Evolutionary conservation across 1,284 basidiomycete species (phyloP).

Genomic region (Cutaneotrichosporon sp.): DNA sequence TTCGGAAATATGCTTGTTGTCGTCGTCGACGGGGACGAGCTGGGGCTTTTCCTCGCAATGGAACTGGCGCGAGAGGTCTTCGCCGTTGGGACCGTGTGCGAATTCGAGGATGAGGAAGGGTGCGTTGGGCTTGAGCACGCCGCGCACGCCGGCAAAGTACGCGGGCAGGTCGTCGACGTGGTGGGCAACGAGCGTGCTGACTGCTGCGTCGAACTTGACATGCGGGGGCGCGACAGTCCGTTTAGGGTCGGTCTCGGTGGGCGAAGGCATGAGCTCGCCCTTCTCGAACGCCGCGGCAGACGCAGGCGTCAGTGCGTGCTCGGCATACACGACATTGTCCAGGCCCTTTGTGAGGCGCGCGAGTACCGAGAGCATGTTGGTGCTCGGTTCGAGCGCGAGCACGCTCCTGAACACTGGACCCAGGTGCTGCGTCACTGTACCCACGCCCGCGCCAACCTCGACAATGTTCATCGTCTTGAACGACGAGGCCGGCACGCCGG

Average conservation of each 20-base stretch:
- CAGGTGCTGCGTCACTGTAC: constrained; percentile 33
- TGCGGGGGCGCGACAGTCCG: constrained; percentile 20
- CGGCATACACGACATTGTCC: constrained; percentile 11
- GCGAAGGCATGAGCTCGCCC: constrained; percentile 16
- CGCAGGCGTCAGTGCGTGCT: constrained; percentile 21
- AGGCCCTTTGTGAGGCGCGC: constrained; percentile 2
- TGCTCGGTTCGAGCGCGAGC: constrained; percentile 33
- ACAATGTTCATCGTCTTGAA: constrained; percentile 20
- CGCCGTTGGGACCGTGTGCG: constrained; percentile 1
- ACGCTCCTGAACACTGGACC: constrained; percentile 22
- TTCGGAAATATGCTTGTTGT: constrained; percentile 1
- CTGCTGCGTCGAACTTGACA: constrained; percentile 26
- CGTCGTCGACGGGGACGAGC: constrained; percentile 5
- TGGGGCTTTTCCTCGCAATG: constrained; percentile 4
- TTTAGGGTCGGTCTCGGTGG: constrained; percentile 16
- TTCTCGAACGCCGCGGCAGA: constrained; percentile 10
- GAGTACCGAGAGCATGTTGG: constrained; percentile 31
- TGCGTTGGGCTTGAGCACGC: constrained; percentile 15
- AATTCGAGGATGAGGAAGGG: constrained; percentile 15
- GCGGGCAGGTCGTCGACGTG: constrained; percentile 24
- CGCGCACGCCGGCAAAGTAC: constrained; percentile 10
- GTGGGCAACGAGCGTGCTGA: constrained; percentile 35
- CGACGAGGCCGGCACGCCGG: constrained; percentile 10
- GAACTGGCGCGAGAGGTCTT: constrained; percentile 5
- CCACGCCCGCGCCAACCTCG: constrained; percentile 36